A percentile compares a stretch with the other conserved stretches of the same genome.
Conservation (phyloP, 768 basidiomycete species). For the Hygrophoropsis aurantiaca region DNA sequence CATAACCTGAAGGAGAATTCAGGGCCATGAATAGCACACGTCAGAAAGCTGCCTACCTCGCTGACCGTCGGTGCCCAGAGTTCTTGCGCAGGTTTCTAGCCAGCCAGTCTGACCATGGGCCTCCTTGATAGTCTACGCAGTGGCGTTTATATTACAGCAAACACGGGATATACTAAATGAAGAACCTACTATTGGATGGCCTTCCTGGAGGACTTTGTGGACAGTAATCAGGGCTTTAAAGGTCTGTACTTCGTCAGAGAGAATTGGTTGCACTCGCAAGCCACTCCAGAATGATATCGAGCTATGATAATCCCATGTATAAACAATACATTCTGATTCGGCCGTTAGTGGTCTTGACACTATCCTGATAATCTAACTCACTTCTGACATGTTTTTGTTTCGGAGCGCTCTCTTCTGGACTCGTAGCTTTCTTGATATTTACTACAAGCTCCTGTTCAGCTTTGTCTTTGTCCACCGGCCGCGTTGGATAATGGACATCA, state of each 20-base stretch:
- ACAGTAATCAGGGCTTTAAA: slow-evolving; percentile 98
- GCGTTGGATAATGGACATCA: slow-evolving; percentile 87
- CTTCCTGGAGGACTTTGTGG: slow-evolving; percentile 97
- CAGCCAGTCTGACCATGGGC: slow-evolving; percentile 96
- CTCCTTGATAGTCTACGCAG: slow-evolving; percentile 85
- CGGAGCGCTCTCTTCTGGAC: slow-evolving; percentile 90
- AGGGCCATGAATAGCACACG: neutral
- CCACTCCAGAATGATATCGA: slow-evolving; percentile 98
- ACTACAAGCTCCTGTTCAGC: slow-evolving; percentile 91
- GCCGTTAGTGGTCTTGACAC: slow-evolving; percentile 14
- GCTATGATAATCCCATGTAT: slow-evolving; percentile 99
- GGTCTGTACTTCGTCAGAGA: slow-evolving; percentile 96
- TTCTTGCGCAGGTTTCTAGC: slow-evolving; percentile 96
- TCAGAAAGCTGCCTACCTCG: slow-evolving; percentile 52
- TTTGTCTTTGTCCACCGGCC: slow-evolving; percentile 98
- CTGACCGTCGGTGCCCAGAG: slow-evolving; percentile 74
- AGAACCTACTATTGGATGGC: slow-evolving; percentile 79
- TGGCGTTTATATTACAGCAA: slow-evolving; percentile 7
- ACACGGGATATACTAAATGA: slow-evolving; percentile 2
- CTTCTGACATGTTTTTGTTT: slow-evolving; percentile 99
- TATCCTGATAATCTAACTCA: slow-evolving; percentile 42
- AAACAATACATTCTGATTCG: slow-evolving; percentile 88
- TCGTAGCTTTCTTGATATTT: slow-evolving; percentile 98
- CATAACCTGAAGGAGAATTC: slow-evolving; percentile 65
- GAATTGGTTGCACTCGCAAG: slow-evolving; percentile 92